Conservation (phyloP, 2,329 filamentous ascomycete genomes). For the Sporothrix phasma region DNA sequence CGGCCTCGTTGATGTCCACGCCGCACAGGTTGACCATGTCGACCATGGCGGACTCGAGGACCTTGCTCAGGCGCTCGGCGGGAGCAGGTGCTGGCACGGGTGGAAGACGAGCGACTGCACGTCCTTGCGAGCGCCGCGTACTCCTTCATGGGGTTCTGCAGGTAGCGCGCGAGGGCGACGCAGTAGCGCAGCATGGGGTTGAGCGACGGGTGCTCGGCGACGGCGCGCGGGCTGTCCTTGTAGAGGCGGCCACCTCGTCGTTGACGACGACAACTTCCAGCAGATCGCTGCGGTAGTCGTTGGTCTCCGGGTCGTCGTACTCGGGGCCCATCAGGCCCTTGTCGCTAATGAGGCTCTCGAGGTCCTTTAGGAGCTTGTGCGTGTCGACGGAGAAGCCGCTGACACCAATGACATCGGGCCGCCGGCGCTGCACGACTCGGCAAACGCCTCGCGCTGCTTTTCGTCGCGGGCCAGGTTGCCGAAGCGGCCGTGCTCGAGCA, state of each 20-base stretch:
- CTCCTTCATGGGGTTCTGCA: slow-evolving; percentile 93
- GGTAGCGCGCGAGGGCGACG: slow-evolving; percentile 76
- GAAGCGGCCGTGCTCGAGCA: slow-evolving; percentile 83
- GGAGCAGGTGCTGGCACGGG: slow-evolving; percentile 82
- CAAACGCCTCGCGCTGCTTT: slow-evolving; percentile 57
- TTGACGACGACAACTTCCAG: slow-evolving; percentile 88
- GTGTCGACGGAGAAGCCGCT: slow-evolving; percentile 85
- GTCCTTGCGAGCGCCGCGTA: slow-evolving; percentile 85
- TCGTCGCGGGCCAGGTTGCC: slow-evolving; percentile 65
- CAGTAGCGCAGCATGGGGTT: slow-evolving; percentile 78
- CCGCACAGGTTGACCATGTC: slow-evolving; percentile 97
- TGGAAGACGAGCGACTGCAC: slow-evolving; percentile 82
- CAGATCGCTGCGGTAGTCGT: slow-evolving; percentile 64
- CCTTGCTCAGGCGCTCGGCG: slow-evolving; percentile 74
- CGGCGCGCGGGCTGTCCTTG: slow-evolving; percentile 75
- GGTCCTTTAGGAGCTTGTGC: slow-evolving; percentile 68
- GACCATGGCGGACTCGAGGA: slow-evolving; percentile 92
- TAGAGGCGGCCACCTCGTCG: slow-evolving; percentile 94
- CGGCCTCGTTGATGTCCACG: slow-evolving; percentile 88
- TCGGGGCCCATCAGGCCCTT: slow-evolving; percentile 68
- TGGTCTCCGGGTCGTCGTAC: slow-evolving; percentile 71
- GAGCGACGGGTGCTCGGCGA: slow-evolving; percentile 70
- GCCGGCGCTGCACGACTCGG: slow-evolving; percentile 69
- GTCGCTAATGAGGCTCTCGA: slow-evolving; percentile 68
- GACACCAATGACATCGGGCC: slow-evolving; percentile 82